A percentile compares a stretch with the other conserved stretches of the same genome.
Evolutionary conservation across 179 eudicot species (phyloP).

Genomic region (Beta macrorhiza): DNA sequence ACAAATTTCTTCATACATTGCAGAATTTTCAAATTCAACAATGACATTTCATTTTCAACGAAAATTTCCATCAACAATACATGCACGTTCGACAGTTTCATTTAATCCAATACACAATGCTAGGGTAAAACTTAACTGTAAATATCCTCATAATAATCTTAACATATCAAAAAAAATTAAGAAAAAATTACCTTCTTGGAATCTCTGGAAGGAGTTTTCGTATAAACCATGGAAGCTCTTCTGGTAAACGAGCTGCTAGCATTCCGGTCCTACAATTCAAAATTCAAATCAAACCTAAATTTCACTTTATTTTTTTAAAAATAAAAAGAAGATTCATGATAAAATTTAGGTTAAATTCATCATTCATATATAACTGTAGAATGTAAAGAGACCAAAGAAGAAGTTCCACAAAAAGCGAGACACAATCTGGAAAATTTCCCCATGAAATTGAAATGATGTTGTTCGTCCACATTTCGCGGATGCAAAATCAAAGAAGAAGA

Average conservation of each 20-base stretch:
- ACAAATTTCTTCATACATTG: not conserved
- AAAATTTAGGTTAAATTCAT: too few relatives aligned
- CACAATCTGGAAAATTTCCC: slow-evolving; percentile 30
- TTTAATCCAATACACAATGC: not conserved
- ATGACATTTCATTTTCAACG: not conserved
- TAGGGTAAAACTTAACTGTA: not conserved
- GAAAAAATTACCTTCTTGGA: slow-evolving; percentile 19
- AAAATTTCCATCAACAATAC: not conserved
- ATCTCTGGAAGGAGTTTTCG: slow-evolving; percentile 81
- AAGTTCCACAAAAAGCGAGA: slow-evolving; percentile 32
- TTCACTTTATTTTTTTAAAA: too few relatives aligned
- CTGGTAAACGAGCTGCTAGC: slow-evolving; percentile 64
- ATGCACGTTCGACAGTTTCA: not conserved
- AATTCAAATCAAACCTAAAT: not conserved
- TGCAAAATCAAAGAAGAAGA: not conserved
- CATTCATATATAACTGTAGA: too few relatives aligned
- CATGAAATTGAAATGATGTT: slow-evolving; percentile 9
- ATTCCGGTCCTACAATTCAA: slow-evolving; percentile 54
- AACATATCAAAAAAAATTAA: not conserved
- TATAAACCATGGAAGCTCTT: slow-evolving; percentile 71
- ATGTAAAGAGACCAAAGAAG: slow-evolving; percentile 9
- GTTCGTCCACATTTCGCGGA: slow-evolving; percentile 29
- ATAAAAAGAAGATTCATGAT: too few relatives aligned
- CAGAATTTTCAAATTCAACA: not conserved
- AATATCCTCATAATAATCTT: not conserved